Evolutionary conservation across 2,329 filamentous ascomycete genomes (phyloP).

Genomic region (Aspergillus sclerotialis): DNA sequence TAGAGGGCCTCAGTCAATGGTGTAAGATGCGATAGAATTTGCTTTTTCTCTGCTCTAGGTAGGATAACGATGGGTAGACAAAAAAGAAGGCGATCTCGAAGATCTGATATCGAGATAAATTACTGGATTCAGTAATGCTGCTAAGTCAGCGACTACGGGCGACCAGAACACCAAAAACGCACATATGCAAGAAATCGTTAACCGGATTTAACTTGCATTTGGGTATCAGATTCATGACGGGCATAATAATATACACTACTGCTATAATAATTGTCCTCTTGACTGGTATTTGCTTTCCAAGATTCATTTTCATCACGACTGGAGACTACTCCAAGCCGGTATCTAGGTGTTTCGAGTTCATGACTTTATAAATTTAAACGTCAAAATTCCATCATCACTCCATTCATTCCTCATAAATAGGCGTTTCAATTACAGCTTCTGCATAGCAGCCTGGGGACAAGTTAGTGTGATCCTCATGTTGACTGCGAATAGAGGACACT

Average conservation of each 20-base stretch:
- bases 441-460: constrained; percentile 60
- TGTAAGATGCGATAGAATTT: background rate
- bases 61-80: background rate
- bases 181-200: background rate
- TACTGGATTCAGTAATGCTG: too few relatives aligned
- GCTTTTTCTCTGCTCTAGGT: too few relatives aligned
- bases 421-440: constrained; percentile 66
- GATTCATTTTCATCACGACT: too few relatives aligned
- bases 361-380: constrained; percentile 28
- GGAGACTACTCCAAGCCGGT: constrained; percentile 14
- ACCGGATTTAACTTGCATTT: too few relatives aligned
- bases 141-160: background rate
- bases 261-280: too few relatives aligned
- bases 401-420: constrained; percentile 25
- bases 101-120: too few relatives aligned
- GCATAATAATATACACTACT: too few relatives aligned
- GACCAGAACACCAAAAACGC: background rate
- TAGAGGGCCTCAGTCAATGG: constrained; percentile 1
- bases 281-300: too few relatives aligned
- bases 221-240: too few relatives aligned
- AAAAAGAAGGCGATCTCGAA: background rate
- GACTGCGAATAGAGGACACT: constrained; percentile 17
- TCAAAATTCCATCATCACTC: constrained; percentile 31
- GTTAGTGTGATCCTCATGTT: constrained; percentile 9
- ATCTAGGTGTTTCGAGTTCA: constrained; percentile 26